Percentiles rank a stretch among this genome's conserved stretches.
Evolutionary conservation across 495 filamentous ascomycete species (phyloP).

Genomic region (Saxispiralis lemnorum): DNA sequence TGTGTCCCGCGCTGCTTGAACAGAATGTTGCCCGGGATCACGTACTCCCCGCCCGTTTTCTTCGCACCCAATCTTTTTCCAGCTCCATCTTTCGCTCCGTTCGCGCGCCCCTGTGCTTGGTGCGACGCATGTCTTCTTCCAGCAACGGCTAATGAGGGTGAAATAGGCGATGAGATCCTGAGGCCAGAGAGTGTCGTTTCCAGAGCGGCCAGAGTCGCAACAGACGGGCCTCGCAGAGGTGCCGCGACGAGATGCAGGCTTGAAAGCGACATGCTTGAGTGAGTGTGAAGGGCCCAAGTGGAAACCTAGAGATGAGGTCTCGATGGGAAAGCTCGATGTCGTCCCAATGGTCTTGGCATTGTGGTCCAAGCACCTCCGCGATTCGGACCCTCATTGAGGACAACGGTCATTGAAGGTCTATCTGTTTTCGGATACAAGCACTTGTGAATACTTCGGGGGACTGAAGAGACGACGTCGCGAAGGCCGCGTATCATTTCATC

Average conservation of each 20-base stretch:
- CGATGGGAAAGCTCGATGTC: neutral
- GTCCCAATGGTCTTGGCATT: neutral
- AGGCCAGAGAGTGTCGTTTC: slow-evolving; percentile 6
- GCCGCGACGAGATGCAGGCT: neutral
- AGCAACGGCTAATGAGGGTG: slow-evolving; percentile 3
- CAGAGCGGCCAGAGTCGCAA: slow-evolving; percentile 8
- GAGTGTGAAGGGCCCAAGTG: neutral
- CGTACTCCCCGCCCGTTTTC: slow-evolving; percentile 78
- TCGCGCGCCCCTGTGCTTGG: slow-evolving; percentile 74
- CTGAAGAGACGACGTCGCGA: no score
- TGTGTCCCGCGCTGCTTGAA: slow-evolving; percentile 87
- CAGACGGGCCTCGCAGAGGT: slow-evolving; percentile 4
- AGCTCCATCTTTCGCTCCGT: slow-evolving; percentile 61
- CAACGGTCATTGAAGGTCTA: no score
- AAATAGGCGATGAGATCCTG: slow-evolving; percentile 4
- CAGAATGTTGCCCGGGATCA: slow-evolving; percentile 90
- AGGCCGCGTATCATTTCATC: no score
- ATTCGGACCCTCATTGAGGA: neutral
- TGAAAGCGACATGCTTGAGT: neutral
- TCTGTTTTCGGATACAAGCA: no score
- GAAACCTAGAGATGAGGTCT: slow-evolving; percentile 1
- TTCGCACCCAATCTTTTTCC: slow-evolving; percentile 93
- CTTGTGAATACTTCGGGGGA: no score
- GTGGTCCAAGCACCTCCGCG: slow-evolving; percentile 8
- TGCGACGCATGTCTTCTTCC: slow-evolving; percentile 58